Conservation (phyloP, 164 flowering plant species). For the Nymphaea thermarum region DNA sequence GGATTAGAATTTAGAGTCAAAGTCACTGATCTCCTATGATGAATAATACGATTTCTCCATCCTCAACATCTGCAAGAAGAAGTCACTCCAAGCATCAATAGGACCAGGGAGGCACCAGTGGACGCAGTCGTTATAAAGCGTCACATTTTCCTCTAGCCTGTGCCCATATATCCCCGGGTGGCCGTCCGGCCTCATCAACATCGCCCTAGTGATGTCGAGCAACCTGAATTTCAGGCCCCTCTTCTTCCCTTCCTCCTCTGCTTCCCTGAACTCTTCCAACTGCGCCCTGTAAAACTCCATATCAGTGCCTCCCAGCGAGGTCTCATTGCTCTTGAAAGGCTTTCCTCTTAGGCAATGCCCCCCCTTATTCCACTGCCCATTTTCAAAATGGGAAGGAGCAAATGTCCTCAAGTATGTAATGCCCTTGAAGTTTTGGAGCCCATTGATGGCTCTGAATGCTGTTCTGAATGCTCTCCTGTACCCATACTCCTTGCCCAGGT, state of each 20-base stretch:
- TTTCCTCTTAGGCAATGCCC: conserved; percentile 46
- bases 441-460: conserved; percentile 36
- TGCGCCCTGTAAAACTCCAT: conserved; percentile 24
- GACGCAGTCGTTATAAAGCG: conserved; percentile 25
- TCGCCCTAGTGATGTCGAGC: conserved; percentile 22
- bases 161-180: conserved; percentile 31
- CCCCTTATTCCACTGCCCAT: conserved; percentile 57
- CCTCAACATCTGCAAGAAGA: conserved; percentile 30
- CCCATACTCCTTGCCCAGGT: conserved; percentile 28
- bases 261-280: conserved; percentile 24
- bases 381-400: conserved; percentile 53
- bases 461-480: conserved; percentile 42
- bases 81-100: conserved; percentile 27
- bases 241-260: conserved; percentile 14
- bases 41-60: conserved; percentile 4
- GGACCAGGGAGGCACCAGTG: conserved; percentile 44
- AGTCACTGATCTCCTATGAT: too few species aligned
- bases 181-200: conserved; percentile 31
- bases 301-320: conserved; percentile 11
- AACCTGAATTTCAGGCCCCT: conserved; percentile 20
- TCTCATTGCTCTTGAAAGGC: conserved; percentile 30
- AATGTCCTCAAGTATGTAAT: conserved; percentile 37
- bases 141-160: conserved; percentile 16
- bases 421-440: conserved; percentile 29
- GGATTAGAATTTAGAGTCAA: too few species aligned